Conservation (phyloP, 345 rosid species). For the Boechera stricta region DNA sequence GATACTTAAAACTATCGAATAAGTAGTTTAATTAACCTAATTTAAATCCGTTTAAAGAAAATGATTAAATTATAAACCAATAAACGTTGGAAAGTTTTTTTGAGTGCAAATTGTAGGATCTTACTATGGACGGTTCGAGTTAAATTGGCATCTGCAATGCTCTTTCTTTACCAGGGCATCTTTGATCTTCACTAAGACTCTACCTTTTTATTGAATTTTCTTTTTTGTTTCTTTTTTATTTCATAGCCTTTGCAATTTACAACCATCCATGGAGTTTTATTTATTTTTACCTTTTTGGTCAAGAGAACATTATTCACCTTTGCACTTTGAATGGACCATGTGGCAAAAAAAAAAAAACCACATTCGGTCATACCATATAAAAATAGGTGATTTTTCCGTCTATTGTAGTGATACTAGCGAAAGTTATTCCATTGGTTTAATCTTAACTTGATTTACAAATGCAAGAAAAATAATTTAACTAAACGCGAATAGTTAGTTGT, state of each 20-base stretch:
- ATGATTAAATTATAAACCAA: conserved; percentile 27
- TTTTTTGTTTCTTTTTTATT: neutral
- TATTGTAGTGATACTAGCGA: conserved; percentile 2
- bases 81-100: neutral
- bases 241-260: conserved; percentile 32
- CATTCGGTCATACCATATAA: neutral
- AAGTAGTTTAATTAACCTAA: conserved; percentile 9
- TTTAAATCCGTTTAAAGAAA: conserved; percentile 12
- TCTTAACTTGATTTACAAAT: neutral
- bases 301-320: conserved; percentile 45
- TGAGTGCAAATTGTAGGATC: conserved; percentile 41
- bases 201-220: conserved; percentile 26
- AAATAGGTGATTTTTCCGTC: neutral
- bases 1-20: conserved; percentile 26
- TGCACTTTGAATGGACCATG: conserved; percentile 39
- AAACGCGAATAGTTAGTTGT: no score
- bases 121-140: conserved; percentile 47
- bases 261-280: conserved; percentile 39
- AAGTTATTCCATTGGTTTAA: neutral
- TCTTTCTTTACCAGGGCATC: conserved; percentile 46
- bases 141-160: conserved; percentile 40
- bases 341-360: conserved; percentile 4
- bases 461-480: neutral
- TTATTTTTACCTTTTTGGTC: conserved; percentile 38
- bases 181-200: conserved; percentile 49